Evolutionary conservation across 176 grass and related monocot genomes (phyloP).

Genomic region (Oryza brachyantha): DNA sequence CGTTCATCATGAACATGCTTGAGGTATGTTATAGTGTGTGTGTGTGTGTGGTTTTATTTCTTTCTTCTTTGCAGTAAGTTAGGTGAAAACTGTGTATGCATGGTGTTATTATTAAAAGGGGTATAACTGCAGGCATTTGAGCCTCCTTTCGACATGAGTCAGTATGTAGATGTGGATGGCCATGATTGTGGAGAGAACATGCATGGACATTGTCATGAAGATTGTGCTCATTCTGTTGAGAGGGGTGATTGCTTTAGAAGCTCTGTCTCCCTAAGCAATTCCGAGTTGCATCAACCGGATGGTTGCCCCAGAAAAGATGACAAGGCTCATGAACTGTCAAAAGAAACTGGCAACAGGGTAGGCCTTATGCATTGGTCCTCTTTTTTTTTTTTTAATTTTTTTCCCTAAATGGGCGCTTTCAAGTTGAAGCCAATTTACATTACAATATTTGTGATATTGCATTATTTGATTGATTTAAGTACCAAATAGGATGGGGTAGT

Average conservation of each 20-base stretch:
- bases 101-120: conserved; percentile 17
- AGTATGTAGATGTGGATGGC: conserved; percentile 56
- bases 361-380: conserved; percentile 23
- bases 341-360: conserved; percentile 41
- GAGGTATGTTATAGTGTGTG: conserved; percentile 63
- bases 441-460: neutral
- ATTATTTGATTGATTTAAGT: conserved; percentile 54
- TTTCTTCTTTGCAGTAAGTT: neutral
- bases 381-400: neutral
- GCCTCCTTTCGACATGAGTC: conserved; percentile 87
- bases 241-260: conserved; percentile 30
- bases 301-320: conserved; percentile 9
- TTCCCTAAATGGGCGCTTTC: conserved; percentile 1
- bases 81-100: conserved; percentile 19
- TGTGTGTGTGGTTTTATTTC: neutral
- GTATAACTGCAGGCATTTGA: conserved; percentile 79
- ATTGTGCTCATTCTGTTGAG: conserved; percentile 39
- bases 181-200: conserved; percentile 39
- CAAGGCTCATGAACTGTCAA: conserved; percentile 17
- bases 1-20: conserved; percentile 97
- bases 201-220: conserved; percentile 44
- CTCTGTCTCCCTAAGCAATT: conserved; percentile 27
- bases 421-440: neutral
- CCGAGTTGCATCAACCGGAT: conserved; percentile 25
- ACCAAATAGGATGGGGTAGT: conserved; percentile 58